phyloP scores from a whole-genome alignment of 2,329 filamentous ascomycete genomes.

The Verticillium nubilum region DNA sequence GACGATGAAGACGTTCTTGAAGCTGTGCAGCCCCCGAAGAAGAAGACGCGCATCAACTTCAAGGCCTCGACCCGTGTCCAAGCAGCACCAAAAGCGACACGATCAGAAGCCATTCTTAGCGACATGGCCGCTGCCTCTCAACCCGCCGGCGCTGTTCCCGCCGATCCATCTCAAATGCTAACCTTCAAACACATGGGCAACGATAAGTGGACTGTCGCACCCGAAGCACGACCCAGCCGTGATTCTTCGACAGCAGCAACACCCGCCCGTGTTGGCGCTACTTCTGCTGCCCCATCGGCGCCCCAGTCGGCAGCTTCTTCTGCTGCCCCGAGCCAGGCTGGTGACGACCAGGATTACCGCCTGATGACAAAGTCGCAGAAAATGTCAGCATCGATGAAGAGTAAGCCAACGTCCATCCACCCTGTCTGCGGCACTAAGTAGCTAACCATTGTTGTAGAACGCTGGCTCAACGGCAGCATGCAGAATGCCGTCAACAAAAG shows the following conservation, averaged over 20 bases:
- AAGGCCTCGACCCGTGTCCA: constrained; percentile 7
- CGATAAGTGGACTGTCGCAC: constrained; percentile 6
- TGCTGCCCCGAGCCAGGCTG: constrained; percentile 10
- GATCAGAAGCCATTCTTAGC: constrained; percentile 6
- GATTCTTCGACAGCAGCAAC: constrained; percentile 9
- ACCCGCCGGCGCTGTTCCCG: neutral
- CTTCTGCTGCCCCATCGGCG: constrained; percentile 8
- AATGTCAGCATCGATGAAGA: constrained; percentile 62
- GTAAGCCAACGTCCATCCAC: constrained; percentile 34
- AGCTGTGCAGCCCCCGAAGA: constrained; percentile 29
- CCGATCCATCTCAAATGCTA: neutral
- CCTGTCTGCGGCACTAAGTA: constrained; percentile 13
- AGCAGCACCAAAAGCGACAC: neutral
- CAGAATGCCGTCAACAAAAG: constrained; percentile 54
- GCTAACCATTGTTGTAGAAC: constrained; percentile 32
- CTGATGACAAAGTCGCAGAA: constrained; percentile 61
- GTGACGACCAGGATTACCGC: constrained; percentile 48
- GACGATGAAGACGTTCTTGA: constrained; percentile 30
- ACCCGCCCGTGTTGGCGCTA: neutral
- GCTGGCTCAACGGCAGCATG: constrained; percentile 59
- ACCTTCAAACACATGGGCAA: constrained; percentile 9
- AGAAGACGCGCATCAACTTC: constrained; percentile 16
- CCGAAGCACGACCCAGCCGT: constrained; percentile 1
- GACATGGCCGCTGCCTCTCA: constrained; percentile 2
- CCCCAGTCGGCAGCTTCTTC: constrained; percentile 10